Conservation (phyloP, 805 yeast species). For the Hanseniaspora taiwanica region DNA sequence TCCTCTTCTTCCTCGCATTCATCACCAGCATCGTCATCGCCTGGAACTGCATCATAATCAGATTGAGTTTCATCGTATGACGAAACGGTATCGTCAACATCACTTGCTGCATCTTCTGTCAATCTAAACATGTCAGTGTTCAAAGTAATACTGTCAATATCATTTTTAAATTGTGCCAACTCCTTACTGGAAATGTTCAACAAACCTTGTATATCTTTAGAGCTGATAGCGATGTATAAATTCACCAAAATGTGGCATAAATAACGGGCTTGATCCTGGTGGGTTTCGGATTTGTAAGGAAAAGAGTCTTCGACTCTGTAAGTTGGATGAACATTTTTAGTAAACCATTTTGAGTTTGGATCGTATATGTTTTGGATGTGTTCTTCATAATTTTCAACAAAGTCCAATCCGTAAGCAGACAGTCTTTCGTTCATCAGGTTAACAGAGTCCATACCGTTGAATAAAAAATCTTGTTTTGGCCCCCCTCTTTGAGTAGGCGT, state of each 20-base stretch:
- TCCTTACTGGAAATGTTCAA: slow-evolving; percentile 57
- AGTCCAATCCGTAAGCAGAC: slow-evolving; percentile 36
- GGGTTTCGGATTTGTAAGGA: slow-evolving; percentile 66
- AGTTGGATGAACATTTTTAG: slow-evolving; percentile 23
- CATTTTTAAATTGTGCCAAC: slow-evolving; percentile 32
- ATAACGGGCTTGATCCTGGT: slow-evolving; percentile 56
- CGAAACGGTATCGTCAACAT: slow-evolving; percentile 25
- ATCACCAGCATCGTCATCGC: slow-evolving; percentile 27
- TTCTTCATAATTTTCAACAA: slow-evolving; percentile 30
- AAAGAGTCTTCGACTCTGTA: slow-evolving; percentile 28
- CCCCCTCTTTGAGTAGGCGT: background rate
- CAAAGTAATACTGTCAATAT: slow-evolving; percentile 33
- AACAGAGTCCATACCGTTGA: slow-evolving; percentile 15
- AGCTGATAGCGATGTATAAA: slow-evolving; percentile 60
- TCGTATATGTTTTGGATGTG: slow-evolving; percentile 19
- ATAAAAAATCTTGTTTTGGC: slow-evolving; percentile 1
- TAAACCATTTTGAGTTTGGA: slow-evolving; percentile 27
- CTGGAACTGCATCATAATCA: slow-evolving; percentile 29
- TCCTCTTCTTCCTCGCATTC: slow-evolving; percentile 12
- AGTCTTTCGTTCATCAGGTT: slow-evolving; percentile 19
- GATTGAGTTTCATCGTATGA: slow-evolving; percentile 25
- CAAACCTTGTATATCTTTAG: slow-evolving; percentile 62
- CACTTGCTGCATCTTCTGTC: slow-evolving; percentile 19
- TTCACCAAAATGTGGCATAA: slow-evolving; percentile 70
- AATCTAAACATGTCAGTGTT: slow-evolving; percentile 37